Base-by-base conservation (phyloP, 306 rosid genomes). In the Rosa persica region DNA sequence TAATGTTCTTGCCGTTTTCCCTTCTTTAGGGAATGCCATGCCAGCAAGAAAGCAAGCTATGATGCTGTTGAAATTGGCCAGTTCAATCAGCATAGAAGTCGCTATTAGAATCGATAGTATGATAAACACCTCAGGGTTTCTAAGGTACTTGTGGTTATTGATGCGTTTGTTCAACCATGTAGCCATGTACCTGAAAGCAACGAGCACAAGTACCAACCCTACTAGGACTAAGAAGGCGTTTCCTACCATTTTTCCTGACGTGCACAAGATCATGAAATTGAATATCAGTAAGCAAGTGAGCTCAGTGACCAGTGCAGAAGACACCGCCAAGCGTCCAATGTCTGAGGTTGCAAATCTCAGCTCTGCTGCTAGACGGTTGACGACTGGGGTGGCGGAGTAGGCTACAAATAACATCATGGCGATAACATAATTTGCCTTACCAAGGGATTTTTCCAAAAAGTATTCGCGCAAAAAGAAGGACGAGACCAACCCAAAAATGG, bases 341-440 rank as follows among this genome's bases (percentile, higher is more conserved):
- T 89, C 75, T 0, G 98, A 90, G 0, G 97, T 87, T 0, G 87
- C 85, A 12, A 95, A 87, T 49, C 85, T 86, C 58, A 95, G 42
- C 71, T 95, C 98, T 0, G 90, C 82, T 0, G 97, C 86, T 39
- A 95, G 73, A 44, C 97, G 98, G 25, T 87, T 87, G 76, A 95
- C 98, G 51, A 95, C 87, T 0, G 98, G 98, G 30, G 96, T 89
- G 30, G 96, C 90, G 1, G 98, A 86, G 89, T 95, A 92, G 44
- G 92, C 72, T 0, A 89, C 17, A 15, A 89, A 67, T 34, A 92
- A 67, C 90, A 90, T 89, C 20, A 87, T 49, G 58, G 85, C 65
- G 25, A 73, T 11, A 60, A 83, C 39, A 80, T 88, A 84, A 20
- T 83, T 25, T 8, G 51, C 25, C 40, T 55, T 15, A 48, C 23